Percentiles rank a stretch among this genome's conserved stretches.
These are phyloP conservation scores for Daldinia loculata DNA, from an alignment of 495 filamentous ascomycete genomes.

Conservation along the genomic window DNA sequence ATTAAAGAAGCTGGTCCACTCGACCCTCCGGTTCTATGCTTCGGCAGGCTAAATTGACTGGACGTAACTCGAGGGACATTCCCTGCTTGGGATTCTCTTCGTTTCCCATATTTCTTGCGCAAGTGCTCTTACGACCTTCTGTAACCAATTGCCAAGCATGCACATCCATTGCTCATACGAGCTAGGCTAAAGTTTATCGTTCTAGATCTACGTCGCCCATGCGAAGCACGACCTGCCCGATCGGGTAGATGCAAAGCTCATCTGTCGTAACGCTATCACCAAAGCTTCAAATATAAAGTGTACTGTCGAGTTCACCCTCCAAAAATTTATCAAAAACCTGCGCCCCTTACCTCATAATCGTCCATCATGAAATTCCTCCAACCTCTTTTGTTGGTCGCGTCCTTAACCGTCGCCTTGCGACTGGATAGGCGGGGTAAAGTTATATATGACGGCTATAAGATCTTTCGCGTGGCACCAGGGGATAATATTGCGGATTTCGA, in stretches of 20 bases:
- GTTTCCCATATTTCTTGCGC: slow-evolving; percentile 6
- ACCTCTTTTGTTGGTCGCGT: slow-evolving; percentile 29
- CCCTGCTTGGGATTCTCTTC: slow-evolving; percentile 15
- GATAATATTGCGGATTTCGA: slow-evolving; percentile 40
- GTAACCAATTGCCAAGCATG: slow-evolving; percentile 20
- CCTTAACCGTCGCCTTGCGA: slow-evolving; percentile 31
- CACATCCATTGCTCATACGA: slow-evolving; percentile 26
- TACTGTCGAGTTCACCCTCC: neutral
- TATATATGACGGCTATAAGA: slow-evolving; percentile 57
- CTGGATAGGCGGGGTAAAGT: slow-evolving; percentile 43
- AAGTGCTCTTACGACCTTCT: slow-evolving; percentile 27
- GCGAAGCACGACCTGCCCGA: slow-evolving; percentile 32
- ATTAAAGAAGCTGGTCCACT: slow-evolving; percentile 5
- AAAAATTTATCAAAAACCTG: neutral
- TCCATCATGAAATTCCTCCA: slow-evolving; percentile 41
- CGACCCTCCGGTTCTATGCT: slow-evolving; percentile 20
- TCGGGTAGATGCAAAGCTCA: slow-evolving; percentile 37
- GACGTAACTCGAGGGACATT: slow-evolving; percentile 9
- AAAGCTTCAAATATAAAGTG: slow-evolving; percentile 18
- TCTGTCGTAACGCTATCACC: slow-evolving; percentile 19
- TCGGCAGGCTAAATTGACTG: slow-evolving; percentile 42
- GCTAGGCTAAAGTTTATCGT: slow-evolving; percentile 35
- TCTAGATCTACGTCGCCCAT: slow-evolving; percentile 22
- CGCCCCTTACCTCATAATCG: slow-evolving; percentile 3
- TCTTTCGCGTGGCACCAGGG: slow-evolving; percentile 48